phyloP scores from a whole-genome alignment of 176 grass and related monocot species.

The Poa pratensis region DNA sequence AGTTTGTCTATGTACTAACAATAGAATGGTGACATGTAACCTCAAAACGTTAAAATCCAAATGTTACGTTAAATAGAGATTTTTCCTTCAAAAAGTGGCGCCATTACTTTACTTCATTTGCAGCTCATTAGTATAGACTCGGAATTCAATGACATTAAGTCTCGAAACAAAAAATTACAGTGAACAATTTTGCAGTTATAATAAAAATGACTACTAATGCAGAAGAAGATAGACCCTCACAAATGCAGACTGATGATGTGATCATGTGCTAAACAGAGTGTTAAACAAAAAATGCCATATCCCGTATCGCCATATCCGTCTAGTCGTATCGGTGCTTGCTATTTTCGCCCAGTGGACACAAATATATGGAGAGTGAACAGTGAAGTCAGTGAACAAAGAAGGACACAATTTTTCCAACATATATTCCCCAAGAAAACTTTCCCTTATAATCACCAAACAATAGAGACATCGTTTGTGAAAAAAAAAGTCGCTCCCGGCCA shows the following conservation, averaged over 20 bases:
- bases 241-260: background rate
- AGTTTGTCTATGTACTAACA: background rate
- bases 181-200: background rate
- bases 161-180: background rate
- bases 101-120: background rate
- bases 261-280: background rate
- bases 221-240: background rate
- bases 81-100: background rate
- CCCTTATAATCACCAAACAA: conserved; percentile 16
- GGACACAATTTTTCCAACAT: too few relatives aligned
- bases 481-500: background rate
- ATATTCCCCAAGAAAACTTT: background rate
- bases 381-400: too few relatives aligned
- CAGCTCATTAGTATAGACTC: background rate
- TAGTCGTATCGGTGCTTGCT: too few relatives aligned
- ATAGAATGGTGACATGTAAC: background rate
- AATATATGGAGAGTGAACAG: too few relatives aligned
- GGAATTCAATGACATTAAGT: background rate
- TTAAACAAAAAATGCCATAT: too few relatives aligned
- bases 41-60: background rate
- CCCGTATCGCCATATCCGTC: too few relatives aligned
- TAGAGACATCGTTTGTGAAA: background rate
- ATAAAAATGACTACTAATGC: background rate
- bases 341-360: too few relatives aligned
- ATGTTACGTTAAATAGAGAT: background rate